These are phyloP conservation scores for Sporothrix euskadiensis DNA, from an alignment of 2,329 filamentous ascomycete genomes.

Conservation along the genomic window DNA sequence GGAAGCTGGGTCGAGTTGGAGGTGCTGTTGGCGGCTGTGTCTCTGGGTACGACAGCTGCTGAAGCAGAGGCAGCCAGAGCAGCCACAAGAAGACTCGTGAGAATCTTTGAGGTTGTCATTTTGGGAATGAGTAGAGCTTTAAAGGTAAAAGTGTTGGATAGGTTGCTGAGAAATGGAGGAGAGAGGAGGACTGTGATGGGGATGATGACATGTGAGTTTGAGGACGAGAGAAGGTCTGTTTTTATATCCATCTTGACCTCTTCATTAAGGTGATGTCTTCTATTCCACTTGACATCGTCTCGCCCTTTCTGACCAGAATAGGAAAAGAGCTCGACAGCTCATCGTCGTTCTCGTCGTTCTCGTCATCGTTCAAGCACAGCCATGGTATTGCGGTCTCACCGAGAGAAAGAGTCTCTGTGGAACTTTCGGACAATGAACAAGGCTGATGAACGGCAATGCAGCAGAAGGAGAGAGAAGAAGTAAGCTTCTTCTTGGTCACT, in stretches of 20 bases:
- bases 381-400: not conserved
- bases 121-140: not conserved
- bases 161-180: not conserved
- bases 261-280: not conserved
- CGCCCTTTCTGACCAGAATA: not conserved
- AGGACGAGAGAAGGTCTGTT: not conserved
- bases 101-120: not conserved
- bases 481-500: not conserved
- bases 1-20: slow-evolving; percentile 32
- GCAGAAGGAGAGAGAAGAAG: too few relatives aligned
- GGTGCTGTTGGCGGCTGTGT: not conserved
- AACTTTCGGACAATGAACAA: not conserved
- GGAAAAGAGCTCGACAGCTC: not conserved
- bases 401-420: not conserved
- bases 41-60: not conserved
- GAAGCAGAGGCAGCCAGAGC: not conserved
- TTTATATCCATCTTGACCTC: slow-evolving; percentile 1
- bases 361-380: not conserved
- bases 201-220: not conserved
- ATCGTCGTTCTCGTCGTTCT: not conserved
- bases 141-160: too few relatives aligned
- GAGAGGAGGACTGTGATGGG: not conserved
- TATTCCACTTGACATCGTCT: not conserved
- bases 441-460: not conserved
- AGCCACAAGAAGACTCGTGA: not conserved